Conservation (phyloP, 2,329 filamentous ascomycete genomes). For the Teratosphaeriaceae sp. region DNA sequence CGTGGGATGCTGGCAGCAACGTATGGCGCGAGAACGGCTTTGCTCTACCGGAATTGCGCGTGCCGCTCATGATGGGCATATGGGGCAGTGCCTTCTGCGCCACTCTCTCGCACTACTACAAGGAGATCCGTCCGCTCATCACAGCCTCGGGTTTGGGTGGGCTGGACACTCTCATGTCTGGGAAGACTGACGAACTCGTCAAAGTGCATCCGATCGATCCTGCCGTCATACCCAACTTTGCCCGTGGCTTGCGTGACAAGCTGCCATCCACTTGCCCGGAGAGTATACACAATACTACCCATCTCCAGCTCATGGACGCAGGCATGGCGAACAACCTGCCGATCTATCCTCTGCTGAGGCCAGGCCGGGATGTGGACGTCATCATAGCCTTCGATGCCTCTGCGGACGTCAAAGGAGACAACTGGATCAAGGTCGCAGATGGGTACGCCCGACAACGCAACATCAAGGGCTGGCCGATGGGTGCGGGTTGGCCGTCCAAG, state of each 20-base stretch:
- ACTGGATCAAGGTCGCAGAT: constrained; percentile 92
- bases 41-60: constrained; percentile 73
- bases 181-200: constrained; percentile 73
- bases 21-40: constrained; percentile 57
- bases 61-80: constrained; percentile 84
- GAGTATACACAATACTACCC: constrained; percentile 62
- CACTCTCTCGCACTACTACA: constrained; percentile 92
- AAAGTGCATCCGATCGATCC: constrained; percentile 95
- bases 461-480: constrained; percentile 90
- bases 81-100: constrained; percentile 97
- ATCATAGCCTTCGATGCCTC: constrained; percentile 91
- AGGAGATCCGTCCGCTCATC: constrained; percentile 79
- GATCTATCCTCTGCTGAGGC: constrained; percentile 86
- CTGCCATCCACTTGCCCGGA: constrained; percentile 72
- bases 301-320: constrained; percentile 74
- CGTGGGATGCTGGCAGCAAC: constrained; percentile 67
- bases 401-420: constrained; percentile 86
- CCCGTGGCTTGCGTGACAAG: constrained; percentile 68
- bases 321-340: constrained; percentile 98
- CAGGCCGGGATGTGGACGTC: constrained; percentile 81
- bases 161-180: constrained; percentile 76
- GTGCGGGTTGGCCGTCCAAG: constrained; percentile 80
- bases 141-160: constrained; percentile 64
- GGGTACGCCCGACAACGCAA: constrained; percentile 86
- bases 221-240: constrained; percentile 83